These are phyloP conservation scores for Agapanthus africanus DNA, from an alignment of 106 monocot species.

Conservation along the genomic window DNA sequence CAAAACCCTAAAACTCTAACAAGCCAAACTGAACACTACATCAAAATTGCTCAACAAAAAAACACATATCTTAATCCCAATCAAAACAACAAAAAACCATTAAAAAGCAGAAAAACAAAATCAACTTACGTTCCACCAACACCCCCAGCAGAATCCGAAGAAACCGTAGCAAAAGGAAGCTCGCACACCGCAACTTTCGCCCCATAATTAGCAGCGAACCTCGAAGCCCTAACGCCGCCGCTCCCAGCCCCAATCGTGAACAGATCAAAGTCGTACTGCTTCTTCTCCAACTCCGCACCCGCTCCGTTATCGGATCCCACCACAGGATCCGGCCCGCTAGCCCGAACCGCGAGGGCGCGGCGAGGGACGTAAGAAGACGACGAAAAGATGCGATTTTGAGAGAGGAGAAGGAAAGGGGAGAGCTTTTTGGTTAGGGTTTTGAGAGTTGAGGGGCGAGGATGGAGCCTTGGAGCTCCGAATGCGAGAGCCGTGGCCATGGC, in stretches of 20 bases:
- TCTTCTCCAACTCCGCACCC: not conserved
- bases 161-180: conserved; percentile 21
- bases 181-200: conserved; percentile 24
- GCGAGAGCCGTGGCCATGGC: conserved; percentile 2
- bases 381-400: not conserved
- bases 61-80: no score
- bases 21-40: no score
- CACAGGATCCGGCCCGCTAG: not conserved
- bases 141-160: conserved; percentile 17
- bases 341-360: conserved; percentile 1
- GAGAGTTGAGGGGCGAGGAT: not conserved
- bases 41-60: no score
- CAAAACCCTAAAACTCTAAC: no score
- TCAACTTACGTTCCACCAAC: conserved; percentile 21
- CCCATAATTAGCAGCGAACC: conserved; percentile 22
- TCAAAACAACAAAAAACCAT: no score
- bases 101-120: no score
- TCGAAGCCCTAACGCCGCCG: conserved; percentile 23
- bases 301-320: conserved; percentile 7
- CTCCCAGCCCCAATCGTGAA: conserved; percentile 28
- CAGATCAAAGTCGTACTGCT: conserved; percentile 22
- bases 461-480: conserved; percentile 5
- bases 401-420: not conserved
- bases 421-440: conserved; percentile 14
- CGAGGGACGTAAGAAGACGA: not conserved